A percentile compares a stretch with the other conserved stretches of the same genome.
phyloP scores from a whole-genome alignment of 345 rosid genomes.

The Eucalyptus albens region DNA sequence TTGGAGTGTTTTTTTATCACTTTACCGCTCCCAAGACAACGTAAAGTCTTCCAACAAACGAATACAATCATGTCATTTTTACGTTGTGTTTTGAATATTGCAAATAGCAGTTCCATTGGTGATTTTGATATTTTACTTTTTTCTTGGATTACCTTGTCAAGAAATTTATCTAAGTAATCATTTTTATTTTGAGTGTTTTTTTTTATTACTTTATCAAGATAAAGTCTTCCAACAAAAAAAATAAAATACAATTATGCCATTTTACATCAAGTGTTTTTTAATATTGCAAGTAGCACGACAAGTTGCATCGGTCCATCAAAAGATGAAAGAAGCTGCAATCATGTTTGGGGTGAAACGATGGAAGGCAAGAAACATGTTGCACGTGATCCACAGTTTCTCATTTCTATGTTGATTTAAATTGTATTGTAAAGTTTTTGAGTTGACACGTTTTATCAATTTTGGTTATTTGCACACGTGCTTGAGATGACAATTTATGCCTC shows the following conservation, averaged over 20 bases:
- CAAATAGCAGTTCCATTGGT: not conserved
- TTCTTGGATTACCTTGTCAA: fast-evolving
- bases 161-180: not conserved
- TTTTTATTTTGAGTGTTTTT: too few species aligned
- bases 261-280: not conserved
- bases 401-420: not conserved
- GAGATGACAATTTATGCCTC: not conserved
- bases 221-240: not conserved
- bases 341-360: not conserved
- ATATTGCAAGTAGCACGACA: not conserved
- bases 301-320: not conserved
- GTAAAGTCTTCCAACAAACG: not conserved
- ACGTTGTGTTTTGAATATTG: not conserved
- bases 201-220: not conserved
- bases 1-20: not conserved
- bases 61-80: not conserved
- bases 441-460: not conserved
- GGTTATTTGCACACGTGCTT: not conserved
- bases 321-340: not conserved
- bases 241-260: not conserved
- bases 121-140: not conserved
- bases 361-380: not conserved
- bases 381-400: not conserved
- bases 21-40: not conserved
- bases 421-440: fast-evolving